These are phyloP conservation scores for Kurtzmaniella fragi DNA, from an alignment of 805 yeast genomes.

Conservation along the genomic window DNA sequence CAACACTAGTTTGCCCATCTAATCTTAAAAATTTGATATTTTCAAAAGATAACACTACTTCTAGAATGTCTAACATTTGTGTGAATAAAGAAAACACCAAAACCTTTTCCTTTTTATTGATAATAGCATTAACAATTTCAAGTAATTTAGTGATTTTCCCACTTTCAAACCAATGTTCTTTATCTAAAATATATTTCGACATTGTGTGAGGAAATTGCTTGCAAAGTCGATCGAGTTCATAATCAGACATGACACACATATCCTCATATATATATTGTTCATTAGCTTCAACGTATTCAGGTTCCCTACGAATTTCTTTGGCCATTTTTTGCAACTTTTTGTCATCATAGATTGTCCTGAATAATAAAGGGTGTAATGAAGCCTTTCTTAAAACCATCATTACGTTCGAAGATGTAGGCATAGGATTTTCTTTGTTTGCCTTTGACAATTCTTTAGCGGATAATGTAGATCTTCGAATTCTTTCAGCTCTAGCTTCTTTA, in stretches of 20 bases:
- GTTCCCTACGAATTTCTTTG: slow-evolving; percentile 71
- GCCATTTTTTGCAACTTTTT: slow-evolving; percentile 61
- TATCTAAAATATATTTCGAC: slow-evolving; percentile 46
- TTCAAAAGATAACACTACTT: slow-evolving; percentile 59
- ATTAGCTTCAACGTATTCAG: slow-evolving; percentile 76
- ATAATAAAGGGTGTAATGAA: slow-evolving; percentile 84
- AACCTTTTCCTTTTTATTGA: slow-evolving; percentile 58
- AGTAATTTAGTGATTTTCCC: slow-evolving; percentile 68
- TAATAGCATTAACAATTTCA: slow-evolving; percentile 52
- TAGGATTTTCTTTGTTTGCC: slow-evolving; percentile 22
- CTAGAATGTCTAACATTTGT: slow-evolving; percentile 84
- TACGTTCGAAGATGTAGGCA: slow-evolving; percentile 56
- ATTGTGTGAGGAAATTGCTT: slow-evolving; percentile 65
- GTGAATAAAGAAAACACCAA: slow-evolving; percentile 89
- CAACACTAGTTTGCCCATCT: slow-evolving; percentile 94
- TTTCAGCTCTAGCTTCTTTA: slow-evolving; percentile 34
- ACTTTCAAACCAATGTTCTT: slow-evolving; percentile 55
- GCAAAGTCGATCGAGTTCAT: slow-evolving; percentile 76
- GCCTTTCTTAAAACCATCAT: slow-evolving; percentile 91
- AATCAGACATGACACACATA: slow-evolving; percentile 92
- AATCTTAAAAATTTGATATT: slow-evolving; percentile 72
- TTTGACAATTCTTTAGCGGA: slow-evolving; percentile 29
- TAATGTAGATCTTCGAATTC: slow-evolving; percentile 38
- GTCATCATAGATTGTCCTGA: slow-evolving; percentile 62
- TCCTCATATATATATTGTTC: slow-evolving; percentile 78